Percentiles rank a stretch among this genome's conserved stretches.
phyloP scores from a whole-genome alignment of 1,284 basidiomycete species.

The Farysia itapuensis region DNA sequence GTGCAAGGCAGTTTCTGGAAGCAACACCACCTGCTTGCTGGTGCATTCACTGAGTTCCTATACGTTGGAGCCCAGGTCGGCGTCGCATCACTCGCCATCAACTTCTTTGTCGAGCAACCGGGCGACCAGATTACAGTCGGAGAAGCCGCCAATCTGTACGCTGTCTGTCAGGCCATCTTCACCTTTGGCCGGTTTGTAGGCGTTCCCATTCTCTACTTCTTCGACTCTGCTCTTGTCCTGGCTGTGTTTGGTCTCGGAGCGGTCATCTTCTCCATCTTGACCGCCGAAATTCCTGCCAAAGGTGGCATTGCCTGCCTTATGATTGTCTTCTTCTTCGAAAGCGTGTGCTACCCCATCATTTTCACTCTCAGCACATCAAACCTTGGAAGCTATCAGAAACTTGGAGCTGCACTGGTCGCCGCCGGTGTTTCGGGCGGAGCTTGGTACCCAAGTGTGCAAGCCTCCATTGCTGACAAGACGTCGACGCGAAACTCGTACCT shows the following conservation, averaged over 20 bases:
- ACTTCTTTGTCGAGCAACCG: conserved; percentile 61
- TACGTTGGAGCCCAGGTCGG: conserved; percentile 75
- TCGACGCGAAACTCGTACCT: conserved; percentile 12
- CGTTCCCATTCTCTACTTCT: conserved; percentile 67
- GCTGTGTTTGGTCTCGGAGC: conserved; percentile 61
- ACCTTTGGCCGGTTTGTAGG: conserved; percentile 66
- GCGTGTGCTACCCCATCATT: conserved; percentile 62
- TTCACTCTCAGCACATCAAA: conserved; percentile 71
- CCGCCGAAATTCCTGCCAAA: conserved; percentile 66
- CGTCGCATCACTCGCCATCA: conserved; percentile 73
- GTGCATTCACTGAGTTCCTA: conserved; percentile 71
- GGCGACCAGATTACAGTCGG: conserved; percentile 15
- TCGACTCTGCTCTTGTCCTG: conserved; percentile 71
- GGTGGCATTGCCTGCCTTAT: conserved; percentile 70
- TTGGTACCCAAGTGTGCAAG: conserved; percentile 74
- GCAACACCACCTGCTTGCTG: conserved; percentile 73
- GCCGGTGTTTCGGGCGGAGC: conserved; percentile 73
- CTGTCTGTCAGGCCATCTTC: conserved; percentile 69
- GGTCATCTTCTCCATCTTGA: conserved; percentile 65
- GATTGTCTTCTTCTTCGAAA: conserved; percentile 75
- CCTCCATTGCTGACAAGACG: conserved; percentile 67
- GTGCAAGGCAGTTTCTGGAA: conserved; percentile 66
- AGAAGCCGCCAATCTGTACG: conserved; percentile 60
- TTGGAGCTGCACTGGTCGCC: conserved; percentile 26
- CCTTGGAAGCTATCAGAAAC: conserved; percentile 33